Evolutionary conservation across 208 protist genomes (phyloP), one percentile per base, ranked within the genome.

Genomic region (Leptomonas pyrrhocoris): DNA sequence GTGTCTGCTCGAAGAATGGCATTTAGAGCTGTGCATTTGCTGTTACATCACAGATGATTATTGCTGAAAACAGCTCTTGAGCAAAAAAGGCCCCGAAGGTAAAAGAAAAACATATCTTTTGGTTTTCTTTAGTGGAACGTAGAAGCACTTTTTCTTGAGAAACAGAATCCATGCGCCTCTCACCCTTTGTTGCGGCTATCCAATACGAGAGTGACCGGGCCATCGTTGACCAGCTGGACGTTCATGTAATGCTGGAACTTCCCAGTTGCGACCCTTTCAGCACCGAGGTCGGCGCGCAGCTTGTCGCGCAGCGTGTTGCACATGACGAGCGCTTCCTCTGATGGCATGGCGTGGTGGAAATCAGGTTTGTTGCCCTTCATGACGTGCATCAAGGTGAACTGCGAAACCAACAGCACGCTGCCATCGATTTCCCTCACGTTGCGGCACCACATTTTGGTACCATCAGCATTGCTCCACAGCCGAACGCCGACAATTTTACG

Each of bases 281-380:
- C 57, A 0, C 48, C 51, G 65, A 95, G 93, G 23, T 84, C 57
- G 9, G 61, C 73, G 15, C 77, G 68, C 9, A 96, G 70, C 42
- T 76, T 77, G 48, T 89, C 87, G 23, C 93, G 85, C 16, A 96
- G 68, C 23, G 55, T 49, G 74, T 95, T 79, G 79, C 96, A 97
- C 78, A 97, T 83, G 13, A 65, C 74, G 13, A 80, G 68, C 15
- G 94, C 90, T 2, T 81, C 61, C 16, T 91, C 84, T 3, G 85
- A 74, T 25, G 74, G 68, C 92, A 96, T 97, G 27, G 94, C 94
- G 59, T 91, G 69, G 72, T 97, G 94, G 67, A 97, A 97, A 74
- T 97, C 94, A 5, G 90, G 90, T 59, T 95, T 97, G 58, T 83
- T 94, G 42, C 94, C 94, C 64, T 96, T 97, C 65, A 96, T 83